These are phyloP conservation scores for Conoideocrella luteorostrata DNA, from an alignment of 2,329 filamentous ascomycete genomes.

Conservation along the genomic window DNA sequence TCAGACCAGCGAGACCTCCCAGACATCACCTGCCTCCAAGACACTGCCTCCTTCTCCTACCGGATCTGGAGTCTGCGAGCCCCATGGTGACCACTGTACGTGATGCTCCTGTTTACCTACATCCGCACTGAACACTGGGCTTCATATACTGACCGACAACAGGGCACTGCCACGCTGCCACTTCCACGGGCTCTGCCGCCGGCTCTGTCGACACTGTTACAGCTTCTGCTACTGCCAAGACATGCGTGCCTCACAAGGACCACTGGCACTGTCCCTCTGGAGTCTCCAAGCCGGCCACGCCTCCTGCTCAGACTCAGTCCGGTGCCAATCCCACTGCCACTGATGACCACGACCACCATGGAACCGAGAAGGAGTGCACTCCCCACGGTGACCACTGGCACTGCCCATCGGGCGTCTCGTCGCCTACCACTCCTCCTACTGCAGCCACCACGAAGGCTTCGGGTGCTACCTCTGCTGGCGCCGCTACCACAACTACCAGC, in stretches of 20 bases:
- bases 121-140: neutral
- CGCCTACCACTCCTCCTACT: slow-evolving; percentile 4
- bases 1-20: slow-evolving; percentile 1
- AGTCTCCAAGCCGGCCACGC: slow-evolving; percentile 9
- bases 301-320: slow-evolving; percentile 7
- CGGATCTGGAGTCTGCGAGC: slow-evolving; percentile 11
- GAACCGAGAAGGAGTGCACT: slow-evolving; percentile 9
- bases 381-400: slow-evolving; percentile 11
- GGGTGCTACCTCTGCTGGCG: neutral
- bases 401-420: slow-evolving; percentile 14
- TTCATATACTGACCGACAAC: neutral
- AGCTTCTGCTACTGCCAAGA: slow-evolving; percentile 1
- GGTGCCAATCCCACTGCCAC: slow-evolving; percentile 1
- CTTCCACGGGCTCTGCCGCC: slow-evolving; percentile 1
- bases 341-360: slow-evolving; percentile 5
- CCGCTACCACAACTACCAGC: neutral
- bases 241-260: slow-evolving; percentile 10
- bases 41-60: slow-evolving; percentile 15
- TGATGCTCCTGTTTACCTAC: neutral
- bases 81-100: slow-evolving; percentile 13
- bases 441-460: slow-evolving; percentile 1
- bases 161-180: slow-evolving; percentile 13
- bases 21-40: neutral
- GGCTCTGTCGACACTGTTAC: slow-evolving; percentile 1
- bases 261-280: slow-evolving; percentile 13